phyloP scores from a whole-genome alignment of 257 asterid genomes.

The Leonotis leonurus region DNA sequence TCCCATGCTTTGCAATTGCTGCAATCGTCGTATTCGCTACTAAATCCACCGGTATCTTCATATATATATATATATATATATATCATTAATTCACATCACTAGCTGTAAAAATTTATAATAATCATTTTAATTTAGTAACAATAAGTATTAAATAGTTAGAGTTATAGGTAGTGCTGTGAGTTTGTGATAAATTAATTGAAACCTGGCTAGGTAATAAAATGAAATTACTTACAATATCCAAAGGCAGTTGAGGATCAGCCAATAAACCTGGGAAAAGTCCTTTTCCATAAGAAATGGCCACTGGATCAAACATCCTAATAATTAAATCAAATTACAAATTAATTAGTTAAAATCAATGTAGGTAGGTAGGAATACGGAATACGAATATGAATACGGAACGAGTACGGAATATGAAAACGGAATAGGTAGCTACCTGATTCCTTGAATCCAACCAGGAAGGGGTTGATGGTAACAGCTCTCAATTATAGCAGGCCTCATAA shows the following conservation, averaged over 20 bases:
- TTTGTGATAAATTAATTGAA: no score
- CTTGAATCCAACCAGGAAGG: conserved; percentile 58
- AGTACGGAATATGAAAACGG: no score
- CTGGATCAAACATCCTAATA: conserved; percentile 35
- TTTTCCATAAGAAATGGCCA: conserved; percentile 34
- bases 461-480: conserved; percentile 37
- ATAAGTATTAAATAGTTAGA: no score
- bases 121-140: no score
- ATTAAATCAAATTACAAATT: background rate
- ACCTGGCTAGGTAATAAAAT: no score
- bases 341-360: no score
- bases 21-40: background rate
- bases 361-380: no score
- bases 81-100: no score
- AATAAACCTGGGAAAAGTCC: conserved; percentile 39
- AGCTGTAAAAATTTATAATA: no score
- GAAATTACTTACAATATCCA: conserved; percentile 41
- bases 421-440: conserved; percentile 25
- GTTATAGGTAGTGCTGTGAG: no score
- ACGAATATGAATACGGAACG: no score
- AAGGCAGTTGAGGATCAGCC: conserved; percentile 25
- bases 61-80: no score
- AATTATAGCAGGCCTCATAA: conserved; percentile 37
- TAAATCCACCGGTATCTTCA: background rate
- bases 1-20: background rate